Evolutionary conservation across 441 rosid genomes (phyloP), one percentile per base, ranked within the genome.

Genomic region (Melastoma candidum): DNA sequence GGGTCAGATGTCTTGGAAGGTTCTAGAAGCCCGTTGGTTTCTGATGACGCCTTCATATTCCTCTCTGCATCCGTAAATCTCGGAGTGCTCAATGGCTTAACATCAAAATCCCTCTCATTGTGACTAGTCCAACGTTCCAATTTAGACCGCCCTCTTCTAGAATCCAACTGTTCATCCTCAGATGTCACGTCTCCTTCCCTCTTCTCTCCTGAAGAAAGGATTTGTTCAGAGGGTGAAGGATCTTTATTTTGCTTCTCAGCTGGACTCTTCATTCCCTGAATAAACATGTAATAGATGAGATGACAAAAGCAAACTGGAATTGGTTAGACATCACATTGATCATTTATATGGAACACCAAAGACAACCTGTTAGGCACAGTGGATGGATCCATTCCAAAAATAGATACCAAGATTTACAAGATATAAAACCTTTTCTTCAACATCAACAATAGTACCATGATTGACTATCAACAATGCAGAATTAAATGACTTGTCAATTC

Each of bases 61-160:
- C 68, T 77, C 12, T 82, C 90, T 46, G 51, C 70, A 59, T 83
- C 92, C 70, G 79, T 83, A 49, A 66, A 68, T 74, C 78, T 93
- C 59, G 75, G 67, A 56, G 95, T 68, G 66, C 85, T 65, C 13
- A 95, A 72, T 49, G 89, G 56, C 79, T 32, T 32, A 47, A 83
- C 61, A 57, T 61, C 66, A 73, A 64, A 84, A 68, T 89, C 97
- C 71, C 83, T 76, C 79, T 89, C 95, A 71, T 73, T 79, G 54
- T 89, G 95, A 82, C 96, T 89, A 1, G 85, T 74, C 99, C 99
- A 93, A 12, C 93, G 93, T 71, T 93, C 97, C 74, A 89, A 58
- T 73, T 86, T 87, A 12, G 95, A 84, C 51, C 90, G 88, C 49
- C 99, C 95, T 69, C 82, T 78, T 73, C 74, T 83, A 14, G 83